These are phyloP conservation scores for Kwoniella sp. DNA, from an alignment of 768 basidiomycete genomes.

Conservation along the genomic window DNA sequence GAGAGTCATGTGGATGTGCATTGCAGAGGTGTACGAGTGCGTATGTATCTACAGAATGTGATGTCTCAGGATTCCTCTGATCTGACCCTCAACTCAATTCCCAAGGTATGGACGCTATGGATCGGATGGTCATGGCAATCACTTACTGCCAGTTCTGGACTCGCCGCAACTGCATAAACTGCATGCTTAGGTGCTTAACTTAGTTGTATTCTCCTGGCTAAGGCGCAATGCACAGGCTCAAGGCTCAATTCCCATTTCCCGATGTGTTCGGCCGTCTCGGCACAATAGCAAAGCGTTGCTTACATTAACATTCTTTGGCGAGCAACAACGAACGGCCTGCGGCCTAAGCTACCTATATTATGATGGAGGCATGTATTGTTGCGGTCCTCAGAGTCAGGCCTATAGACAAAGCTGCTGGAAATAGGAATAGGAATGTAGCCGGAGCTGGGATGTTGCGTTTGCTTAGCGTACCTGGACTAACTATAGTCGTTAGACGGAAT, in stretches of 20 bases:
- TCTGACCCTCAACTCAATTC: background rate
- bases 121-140: no score
- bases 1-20: background rate
- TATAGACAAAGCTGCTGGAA: no score
- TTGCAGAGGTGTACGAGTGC: background rate
- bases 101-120: background rate
- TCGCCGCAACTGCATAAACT: no score
- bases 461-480: constrained; percentile 2
- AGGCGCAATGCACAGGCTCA: no score
- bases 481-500: background rate
- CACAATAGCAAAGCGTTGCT: background rate
- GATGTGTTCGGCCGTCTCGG: background rate
- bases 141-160: no score
- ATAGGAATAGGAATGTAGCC: background rate
- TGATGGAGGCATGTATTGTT: no score
- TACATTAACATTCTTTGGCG: no score
- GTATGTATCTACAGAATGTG: background rate
- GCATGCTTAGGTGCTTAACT: no score
- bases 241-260: background rate
- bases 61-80: background rate
- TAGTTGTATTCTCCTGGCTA: background rate
- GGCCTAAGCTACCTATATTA: no score
- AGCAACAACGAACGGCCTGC: no score
- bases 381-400: no score
- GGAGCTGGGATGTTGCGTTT: background rate